Percentiles rank a stretch among this genome's conserved stretches.
These are phyloP conservation scores for Chrysosporium keratinophilum DNA, from an alignment of 2,329 filamentous ascomycete species.

Conservation along the genomic window DNA sequence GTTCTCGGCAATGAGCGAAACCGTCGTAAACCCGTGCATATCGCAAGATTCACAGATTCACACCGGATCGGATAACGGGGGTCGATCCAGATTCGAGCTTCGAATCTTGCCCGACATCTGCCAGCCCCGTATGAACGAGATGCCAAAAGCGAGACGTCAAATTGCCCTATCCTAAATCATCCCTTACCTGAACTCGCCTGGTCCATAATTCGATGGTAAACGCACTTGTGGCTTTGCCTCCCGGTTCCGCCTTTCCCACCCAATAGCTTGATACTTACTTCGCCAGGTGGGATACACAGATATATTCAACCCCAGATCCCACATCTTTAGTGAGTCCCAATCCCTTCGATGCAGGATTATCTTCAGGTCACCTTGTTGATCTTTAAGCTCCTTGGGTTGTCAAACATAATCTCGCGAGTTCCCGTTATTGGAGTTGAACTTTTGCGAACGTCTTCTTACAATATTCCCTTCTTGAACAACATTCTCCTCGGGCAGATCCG, in stretches of 20 bases:
- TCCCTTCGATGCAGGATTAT: constrained; percentile 4
- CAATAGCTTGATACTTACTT: constrained; percentile 14
- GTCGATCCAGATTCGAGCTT: constrained; percentile 6
- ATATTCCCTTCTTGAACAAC: background rate
- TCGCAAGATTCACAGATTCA: background rate
- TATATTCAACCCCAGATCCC: constrained; percentile 13
- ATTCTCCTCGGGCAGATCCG: background rate
- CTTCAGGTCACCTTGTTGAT: constrained; percentile 5
- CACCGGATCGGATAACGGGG: constrained; percentile 6
- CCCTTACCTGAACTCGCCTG: constrained; percentile 4
- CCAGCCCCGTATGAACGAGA: constrained; percentile 8
- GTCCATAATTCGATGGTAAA: constrained; percentile 16
- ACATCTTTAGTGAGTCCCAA: constrained; percentile 8
- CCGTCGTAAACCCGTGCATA: constrained; percentile 4
- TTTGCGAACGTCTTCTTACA: background rate
- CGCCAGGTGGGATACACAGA: constrained; percentile 15
- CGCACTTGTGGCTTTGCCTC: constrained; percentile 17
- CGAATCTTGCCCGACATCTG: constrained; percentile 6
- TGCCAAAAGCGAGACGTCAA: constrained; percentile 12
- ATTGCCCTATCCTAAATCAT: constrained; percentile 12
- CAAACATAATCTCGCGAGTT: constrained; percentile 2
- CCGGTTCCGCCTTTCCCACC: constrained; percentile 15
- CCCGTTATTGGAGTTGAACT: background rate
- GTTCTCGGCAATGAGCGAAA: background rate
- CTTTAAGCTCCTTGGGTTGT: background rate